A percentile compares a stretch with the other conserved stretches of the same genome.
Conservation (phyloP, 441 rosid species). For the Croton setiger region DNA sequence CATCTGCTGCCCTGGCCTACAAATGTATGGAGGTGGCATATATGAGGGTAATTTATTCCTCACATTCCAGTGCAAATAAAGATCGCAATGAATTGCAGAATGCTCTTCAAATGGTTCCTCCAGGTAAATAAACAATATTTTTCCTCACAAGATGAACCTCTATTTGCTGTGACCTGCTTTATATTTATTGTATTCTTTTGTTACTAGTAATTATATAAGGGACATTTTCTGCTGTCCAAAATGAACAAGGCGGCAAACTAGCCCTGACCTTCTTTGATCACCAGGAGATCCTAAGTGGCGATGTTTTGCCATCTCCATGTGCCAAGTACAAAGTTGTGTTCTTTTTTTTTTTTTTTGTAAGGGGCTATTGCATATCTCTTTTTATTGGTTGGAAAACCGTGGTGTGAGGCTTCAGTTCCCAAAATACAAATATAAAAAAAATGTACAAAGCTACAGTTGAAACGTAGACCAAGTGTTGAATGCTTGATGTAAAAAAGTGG, state of each 20-base stretch:
- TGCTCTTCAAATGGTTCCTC: conserved; percentile 76
- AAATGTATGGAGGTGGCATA: conserved; percentile 92
- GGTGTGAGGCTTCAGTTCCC: neutral
- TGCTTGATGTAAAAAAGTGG: neutral
- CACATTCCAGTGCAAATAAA: conserved; percentile 58
- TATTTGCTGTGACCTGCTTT: neutral
- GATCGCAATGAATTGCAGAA: conserved; percentile 69
- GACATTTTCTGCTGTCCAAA: neutral
- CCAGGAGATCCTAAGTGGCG: neutral
- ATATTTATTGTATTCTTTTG: neutral
- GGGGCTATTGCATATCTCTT: neutral
- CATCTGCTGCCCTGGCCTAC: conserved; percentile 95
- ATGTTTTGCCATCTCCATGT: neutral
- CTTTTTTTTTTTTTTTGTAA: neutral
- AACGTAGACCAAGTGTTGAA: neutral
- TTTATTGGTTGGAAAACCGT: neutral
- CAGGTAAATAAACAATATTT: conserved; percentile 45
- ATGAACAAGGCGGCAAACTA: neutral
- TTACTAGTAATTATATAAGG: neutral
- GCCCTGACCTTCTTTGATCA: neutral
- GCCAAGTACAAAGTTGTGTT: neutral
- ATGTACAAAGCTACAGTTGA: neutral
- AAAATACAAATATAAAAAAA: neutral
- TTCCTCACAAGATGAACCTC: neutral
- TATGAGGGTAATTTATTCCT: conserved; percentile 81